Percentiles rank a stretch among this genome's conserved stretches.
phyloP scores from a whole-genome alignment of 2,329 filamentous ascomycete genomes.

The Pezizomycotina sp. region DNA sequence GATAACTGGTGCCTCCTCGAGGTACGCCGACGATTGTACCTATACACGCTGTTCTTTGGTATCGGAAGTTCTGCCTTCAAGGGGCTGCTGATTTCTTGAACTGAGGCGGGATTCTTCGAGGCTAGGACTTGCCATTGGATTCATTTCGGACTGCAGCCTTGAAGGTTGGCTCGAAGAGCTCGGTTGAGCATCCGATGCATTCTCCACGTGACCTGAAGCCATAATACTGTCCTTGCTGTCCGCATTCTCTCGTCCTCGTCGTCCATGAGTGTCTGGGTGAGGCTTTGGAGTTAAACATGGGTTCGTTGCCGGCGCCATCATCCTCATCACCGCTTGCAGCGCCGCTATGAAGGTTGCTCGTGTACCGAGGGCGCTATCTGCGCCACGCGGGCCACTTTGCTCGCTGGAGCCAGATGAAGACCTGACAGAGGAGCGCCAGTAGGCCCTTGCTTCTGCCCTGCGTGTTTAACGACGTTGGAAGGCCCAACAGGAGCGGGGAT shows the following conservation, averaged over 20 bases:
- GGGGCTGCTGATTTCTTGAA: too few species aligned
- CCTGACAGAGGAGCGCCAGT: conserved; percentile 12
- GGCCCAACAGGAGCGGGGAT: conserved; percentile 10
- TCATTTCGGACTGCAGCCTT: too few species aligned
- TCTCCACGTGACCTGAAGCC: conserved; percentile 3
- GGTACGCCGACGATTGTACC: not conserved
- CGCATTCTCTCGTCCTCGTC: conserved; percentile 37
- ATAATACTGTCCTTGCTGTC: conserved; percentile 4
- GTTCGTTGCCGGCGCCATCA: conserved; percentile 37
- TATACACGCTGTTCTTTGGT: conserved; percentile 2
- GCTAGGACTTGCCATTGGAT: too few species aligned
- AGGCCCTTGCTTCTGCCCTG: conserved; percentile 14
- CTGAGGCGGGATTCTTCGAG: too few species aligned
- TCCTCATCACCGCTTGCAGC: conserved; percentile 16
- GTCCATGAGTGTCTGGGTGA: conserved; percentile 67
- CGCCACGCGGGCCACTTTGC: conserved; percentile 17
- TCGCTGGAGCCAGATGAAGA: conserved; percentile 18
- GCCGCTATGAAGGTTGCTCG: conserved; percentile 6
- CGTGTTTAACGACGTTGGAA: conserved; percentile 1
- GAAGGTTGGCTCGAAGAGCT: too few species aligned
- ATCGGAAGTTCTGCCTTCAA: too few species aligned
- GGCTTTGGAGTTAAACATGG: conserved; percentile 77
- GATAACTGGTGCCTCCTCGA: not conserved
- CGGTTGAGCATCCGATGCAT: not conserved
- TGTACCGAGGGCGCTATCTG: conserved; percentile 2